Percentiles rank a stretch among this genome's conserved stretches.
These are phyloP conservation scores for Aspergillus viridinutans DNA, from an alignment of 2,329 filamentous ascomycete genomes.

Conservation along the genomic window DNA sequence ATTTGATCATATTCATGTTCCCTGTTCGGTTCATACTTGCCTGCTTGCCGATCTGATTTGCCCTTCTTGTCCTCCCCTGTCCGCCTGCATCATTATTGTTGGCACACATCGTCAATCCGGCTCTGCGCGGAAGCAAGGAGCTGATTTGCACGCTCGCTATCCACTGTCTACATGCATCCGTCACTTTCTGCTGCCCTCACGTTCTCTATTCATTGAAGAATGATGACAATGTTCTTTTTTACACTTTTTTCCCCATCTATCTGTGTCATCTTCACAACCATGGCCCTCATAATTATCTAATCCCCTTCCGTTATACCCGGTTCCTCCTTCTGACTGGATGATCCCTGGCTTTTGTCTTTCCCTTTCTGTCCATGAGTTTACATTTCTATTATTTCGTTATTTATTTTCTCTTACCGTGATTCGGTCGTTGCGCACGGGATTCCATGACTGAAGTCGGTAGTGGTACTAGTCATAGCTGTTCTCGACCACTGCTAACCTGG, in stretches of 20 bases:
- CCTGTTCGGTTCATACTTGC: neutral
- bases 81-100: neutral
- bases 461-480: conserved; percentile 10
- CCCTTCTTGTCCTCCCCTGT: neutral
- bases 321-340: conserved; percentile 14
- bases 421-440: neutral
- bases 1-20: neutral
- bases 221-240: conserved; percentile 1
- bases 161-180: conserved; percentile 17
- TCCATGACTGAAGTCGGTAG: conserved; percentile 7
- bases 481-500: conserved; percentile 18
- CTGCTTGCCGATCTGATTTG: neutral
- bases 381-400: neutral
- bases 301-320: conserved; percentile 23
- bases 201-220: neutral
- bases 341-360: conserved; percentile 9
- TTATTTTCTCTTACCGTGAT: neutral
- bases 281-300: conserved; percentile 17
- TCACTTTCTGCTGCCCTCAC: conserved; percentile 3
- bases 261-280: neutral
- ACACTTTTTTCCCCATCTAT: neutral
- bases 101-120: conserved; percentile 8
- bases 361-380: neutral
- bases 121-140: conserved; percentile 19
- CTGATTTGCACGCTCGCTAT: conserved; percentile 4